These are phyloP conservation scores for Leishmania major DNA, from an alignment of 208 protist species.

Conservation along the genomic window DNA sequence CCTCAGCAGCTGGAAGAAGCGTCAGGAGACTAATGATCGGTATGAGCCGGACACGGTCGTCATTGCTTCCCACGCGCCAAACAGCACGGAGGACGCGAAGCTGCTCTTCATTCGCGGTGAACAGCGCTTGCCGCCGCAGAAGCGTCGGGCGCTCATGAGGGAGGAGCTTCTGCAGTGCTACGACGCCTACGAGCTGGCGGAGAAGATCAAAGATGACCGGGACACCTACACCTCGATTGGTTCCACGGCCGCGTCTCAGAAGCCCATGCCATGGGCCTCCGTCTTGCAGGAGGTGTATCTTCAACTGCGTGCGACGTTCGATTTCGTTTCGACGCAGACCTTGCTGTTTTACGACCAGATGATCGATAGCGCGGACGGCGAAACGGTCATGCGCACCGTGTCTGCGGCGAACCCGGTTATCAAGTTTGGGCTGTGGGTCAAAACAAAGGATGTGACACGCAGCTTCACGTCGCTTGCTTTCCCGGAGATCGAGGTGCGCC, in stretches of 20 bases:
- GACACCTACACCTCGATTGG: constrained; percentile 33
- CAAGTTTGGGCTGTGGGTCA: constrained; percentile 92
- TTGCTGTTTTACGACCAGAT: constrained; percentile 85
- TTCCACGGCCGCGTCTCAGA: constrained; percentile 3
- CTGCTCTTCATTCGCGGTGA: constrained; percentile 65
- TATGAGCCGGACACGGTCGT: constrained; percentile 41
- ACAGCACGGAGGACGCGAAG: constrained; percentile 2
- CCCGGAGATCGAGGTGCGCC: constrained; percentile 73
- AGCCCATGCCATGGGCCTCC: constrained; percentile 17
- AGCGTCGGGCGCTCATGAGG: constrained; percentile 48
- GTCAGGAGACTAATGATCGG: constrained; percentile 35
- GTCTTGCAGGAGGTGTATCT: constrained; percentile 61
- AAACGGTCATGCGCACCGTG: constrained; percentile 70
- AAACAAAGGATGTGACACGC: constrained; percentile 85
- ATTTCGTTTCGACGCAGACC: constrained; percentile 73
- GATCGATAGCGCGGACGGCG: constrained; percentile 75
- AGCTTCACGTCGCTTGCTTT: constrained; percentile 84
- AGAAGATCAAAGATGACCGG: constrained; percentile 63
- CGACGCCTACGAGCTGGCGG: constrained; percentile 70
- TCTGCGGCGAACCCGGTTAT: constrained; percentile 56
- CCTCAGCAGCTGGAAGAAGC: constrained; percentile 79
- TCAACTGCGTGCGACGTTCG: constrained; percentile 72
- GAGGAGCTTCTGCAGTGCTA: constrained; percentile 70
- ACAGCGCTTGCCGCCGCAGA: constrained; percentile 47
- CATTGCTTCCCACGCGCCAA: constrained; percentile 15